These are phyloP conservation scores for Prinsepia uniflora DNA, from an alignment of 306 rosid genomes.

Conservation along the genomic window DNA sequence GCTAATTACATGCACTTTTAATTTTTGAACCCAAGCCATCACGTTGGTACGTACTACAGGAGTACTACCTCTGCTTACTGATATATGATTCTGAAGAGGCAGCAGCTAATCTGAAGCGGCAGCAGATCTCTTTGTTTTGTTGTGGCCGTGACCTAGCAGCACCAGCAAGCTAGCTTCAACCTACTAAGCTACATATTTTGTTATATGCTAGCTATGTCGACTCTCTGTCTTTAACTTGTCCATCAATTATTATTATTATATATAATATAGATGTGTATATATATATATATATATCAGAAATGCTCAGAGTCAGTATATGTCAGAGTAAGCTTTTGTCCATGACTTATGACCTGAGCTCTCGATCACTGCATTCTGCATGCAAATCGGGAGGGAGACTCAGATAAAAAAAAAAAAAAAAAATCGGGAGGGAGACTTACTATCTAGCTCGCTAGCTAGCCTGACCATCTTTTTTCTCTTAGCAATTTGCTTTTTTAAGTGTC, in stretches of 20 bases:
- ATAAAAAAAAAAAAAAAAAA: too few species aligned
- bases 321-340: conserved; percentile 30
- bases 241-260: conserved; percentile 22
- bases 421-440: conserved; percentile 2
- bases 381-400: conserved; percentile 14
- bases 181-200: conserved; percentile 7
- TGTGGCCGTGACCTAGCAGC: conserved; percentile 28
- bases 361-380: conserved; percentile 2
- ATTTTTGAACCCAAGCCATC: background rate
- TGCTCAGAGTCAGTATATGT: background rate
- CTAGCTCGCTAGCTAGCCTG: background rate
- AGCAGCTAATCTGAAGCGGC: conserved; percentile 18
- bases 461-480: conserved; percentile 23
- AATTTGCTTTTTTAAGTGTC: conserved; percentile 30
- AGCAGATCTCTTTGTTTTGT: conserved; percentile 38
- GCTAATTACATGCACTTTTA: conserved; percentile 21
- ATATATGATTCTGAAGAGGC: conserved; percentile 42
- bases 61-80: background rate
- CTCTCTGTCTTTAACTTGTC: conserved; percentile 35
- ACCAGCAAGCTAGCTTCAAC: background rate
- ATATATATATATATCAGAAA: too few species aligned
- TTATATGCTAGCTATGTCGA: conserved; percentile 19
- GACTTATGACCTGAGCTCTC: conserved; percentile 22
- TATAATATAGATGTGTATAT: too few species aligned
- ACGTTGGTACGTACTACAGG: background rate